Evolutionary conservation across 352 stramenopile species (phyloP).

Genomic region (Globisporangium heterothallicum): DNA sequence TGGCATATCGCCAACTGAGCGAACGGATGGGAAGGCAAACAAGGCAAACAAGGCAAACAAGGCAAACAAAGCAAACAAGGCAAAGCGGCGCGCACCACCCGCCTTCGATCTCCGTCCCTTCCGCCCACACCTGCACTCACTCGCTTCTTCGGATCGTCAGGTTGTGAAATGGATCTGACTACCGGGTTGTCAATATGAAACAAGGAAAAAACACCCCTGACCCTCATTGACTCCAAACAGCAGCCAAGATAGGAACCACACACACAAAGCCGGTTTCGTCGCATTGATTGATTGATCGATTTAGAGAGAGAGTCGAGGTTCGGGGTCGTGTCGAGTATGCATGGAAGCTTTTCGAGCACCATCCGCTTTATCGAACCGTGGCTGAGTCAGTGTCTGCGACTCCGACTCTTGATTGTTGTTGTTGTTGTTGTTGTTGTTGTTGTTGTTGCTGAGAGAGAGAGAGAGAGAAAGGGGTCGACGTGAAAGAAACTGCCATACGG

Average conservation of each 20-base stretch:
- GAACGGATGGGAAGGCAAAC: background rate
- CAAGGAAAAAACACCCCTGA: conserved; percentile 6
- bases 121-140: no score
- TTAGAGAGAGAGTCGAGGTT: background rate
- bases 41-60: no score
- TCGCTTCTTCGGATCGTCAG: conserved; percentile 1
- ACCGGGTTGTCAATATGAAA: background rate
- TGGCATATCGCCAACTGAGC: conserved; percentile 22
- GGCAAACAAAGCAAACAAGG: no score
- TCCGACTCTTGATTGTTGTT: background rate
- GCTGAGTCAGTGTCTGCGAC: no score
- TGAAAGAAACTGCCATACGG: conserved; percentile 14
- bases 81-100: conserved; percentile 11
- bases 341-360: no score
- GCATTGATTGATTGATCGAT: no score
- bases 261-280: background rate
- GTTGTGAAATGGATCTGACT: background rate
- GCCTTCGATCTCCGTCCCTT: no score
- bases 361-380: no score
- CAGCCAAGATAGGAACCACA: background rate
- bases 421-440: no score
- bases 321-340: background rate
- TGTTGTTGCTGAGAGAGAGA: no score
- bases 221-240: background rate
- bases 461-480: conserved; percentile 3